Evolutionary conservation across 768 basidiomycete species (phyloP).

Genomic region (Naganishia randhawae): DNA sequence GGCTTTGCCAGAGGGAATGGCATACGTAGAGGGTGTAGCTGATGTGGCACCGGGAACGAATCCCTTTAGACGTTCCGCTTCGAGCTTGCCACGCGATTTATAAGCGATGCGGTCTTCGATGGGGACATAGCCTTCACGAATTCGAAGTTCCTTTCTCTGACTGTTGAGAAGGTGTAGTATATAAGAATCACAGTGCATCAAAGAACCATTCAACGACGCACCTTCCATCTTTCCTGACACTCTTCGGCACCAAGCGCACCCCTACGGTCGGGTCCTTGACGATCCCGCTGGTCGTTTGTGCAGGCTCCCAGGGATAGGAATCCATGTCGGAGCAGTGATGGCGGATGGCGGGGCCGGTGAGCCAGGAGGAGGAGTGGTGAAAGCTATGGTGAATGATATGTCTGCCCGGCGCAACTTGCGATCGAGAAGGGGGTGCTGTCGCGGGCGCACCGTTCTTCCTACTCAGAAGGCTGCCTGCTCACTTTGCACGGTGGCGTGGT

Average conservation of each 20-base stretch:
- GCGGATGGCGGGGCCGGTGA: neutral
- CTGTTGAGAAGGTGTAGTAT: neutral
- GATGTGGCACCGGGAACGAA: conserved; percentile 75
- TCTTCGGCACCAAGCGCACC: conserved; percentile 8
- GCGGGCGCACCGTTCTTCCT: too few species aligned
- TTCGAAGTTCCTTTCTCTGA: conserved; percentile 74
- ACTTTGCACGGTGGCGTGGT: too few species aligned
- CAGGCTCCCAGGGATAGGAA: conserved; percentile 17
- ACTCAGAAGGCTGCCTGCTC: too few species aligned
- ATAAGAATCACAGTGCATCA: neutral
- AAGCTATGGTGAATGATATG: too few species aligned
- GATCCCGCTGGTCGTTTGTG: conserved; percentile 15
- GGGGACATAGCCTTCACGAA: conserved; percentile 88
- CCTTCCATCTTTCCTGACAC: conserved; percentile 19
- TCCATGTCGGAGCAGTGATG: neutral
- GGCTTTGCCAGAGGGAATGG: conserved; percentile 13
- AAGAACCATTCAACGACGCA: neutral
- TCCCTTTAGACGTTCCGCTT: conserved; percentile 68
- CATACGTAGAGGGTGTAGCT: conserved; percentile 36
- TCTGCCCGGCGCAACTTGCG: too few species aligned
- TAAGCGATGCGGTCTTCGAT: conserved; percentile 90
- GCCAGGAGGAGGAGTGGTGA: too few species aligned
- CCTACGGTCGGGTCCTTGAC: conserved; percentile 14
- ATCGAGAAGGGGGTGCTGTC: too few species aligned
- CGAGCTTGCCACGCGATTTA: conserved; percentile 69